These are phyloP conservation scores for Staphylotrichum tortipilum DNA, from an alignment of 495 filamentous ascomycete genomes.

Conservation along the genomic window DNA sequence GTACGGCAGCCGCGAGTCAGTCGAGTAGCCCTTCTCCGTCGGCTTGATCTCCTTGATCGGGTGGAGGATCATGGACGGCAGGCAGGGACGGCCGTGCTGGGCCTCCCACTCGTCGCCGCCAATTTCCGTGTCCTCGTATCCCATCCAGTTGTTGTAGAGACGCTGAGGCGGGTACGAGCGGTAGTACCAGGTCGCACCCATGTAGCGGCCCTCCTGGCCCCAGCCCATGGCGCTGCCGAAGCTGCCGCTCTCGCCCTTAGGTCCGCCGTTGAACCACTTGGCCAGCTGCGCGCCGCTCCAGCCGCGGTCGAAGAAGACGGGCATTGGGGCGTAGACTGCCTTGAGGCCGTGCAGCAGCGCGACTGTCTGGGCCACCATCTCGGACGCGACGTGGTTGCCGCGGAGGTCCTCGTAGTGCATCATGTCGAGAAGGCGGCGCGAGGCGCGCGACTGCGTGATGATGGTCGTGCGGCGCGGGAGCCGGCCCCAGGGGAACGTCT, in stretches of 20 bases:
- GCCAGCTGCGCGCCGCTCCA: constrained; percentile 50
- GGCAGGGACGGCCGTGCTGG: constrained; percentile 41
- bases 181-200: constrained; percentile 53
- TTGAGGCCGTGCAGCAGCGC: constrained; percentile 66
- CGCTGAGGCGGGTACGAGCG: constrained; percentile 42
- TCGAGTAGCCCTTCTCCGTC: constrained; percentile 31
- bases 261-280: constrained; percentile 54
- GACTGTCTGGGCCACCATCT: constrained; percentile 60
- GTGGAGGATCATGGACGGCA: constrained; percentile 49
- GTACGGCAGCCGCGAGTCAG: constrained; percentile 22
- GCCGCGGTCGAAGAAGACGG: constrained; percentile 56
- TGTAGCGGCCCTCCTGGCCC: constrained; percentile 47
- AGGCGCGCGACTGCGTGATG: constrained; percentile 57
- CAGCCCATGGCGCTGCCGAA: constrained; percentile 42
- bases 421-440: constrained; percentile 51
- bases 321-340: constrained; percentile 58
- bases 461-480: constrained; percentile 59
- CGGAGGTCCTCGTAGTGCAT: constrained; percentile 55
- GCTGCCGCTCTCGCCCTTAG: constrained; percentile 38
- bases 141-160: constrained; percentile 57
- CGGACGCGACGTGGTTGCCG: constrained; percentile 56
- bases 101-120: constrained; percentile 48
- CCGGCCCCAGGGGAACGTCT: constrained; percentile 32
- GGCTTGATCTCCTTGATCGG: constrained; percentile 44
- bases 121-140: constrained; percentile 43